A percentile compares a stretch with the other conserved stretches of the same genome.
Conservation (phyloP, 805 yeast genomes). For the Myxozyma vanderwaltii region DNA sequence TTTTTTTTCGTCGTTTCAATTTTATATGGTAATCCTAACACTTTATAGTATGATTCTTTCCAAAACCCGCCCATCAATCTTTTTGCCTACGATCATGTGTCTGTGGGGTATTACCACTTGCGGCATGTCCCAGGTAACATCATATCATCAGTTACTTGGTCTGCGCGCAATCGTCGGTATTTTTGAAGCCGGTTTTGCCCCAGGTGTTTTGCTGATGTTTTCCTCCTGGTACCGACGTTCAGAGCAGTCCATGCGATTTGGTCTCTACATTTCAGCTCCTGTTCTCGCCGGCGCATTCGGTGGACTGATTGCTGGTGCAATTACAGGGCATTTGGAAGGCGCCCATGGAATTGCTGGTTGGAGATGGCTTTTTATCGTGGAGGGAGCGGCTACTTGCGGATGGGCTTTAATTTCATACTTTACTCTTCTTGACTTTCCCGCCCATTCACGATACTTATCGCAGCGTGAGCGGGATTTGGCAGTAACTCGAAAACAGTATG, state of each 20-base stretch:
- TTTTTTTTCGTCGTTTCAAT: slow-evolving; percentile 41
- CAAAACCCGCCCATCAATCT: slow-evolving; percentile 35
- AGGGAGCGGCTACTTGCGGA: slow-evolving; percentile 20
- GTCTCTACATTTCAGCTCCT: slow-evolving; percentile 62
- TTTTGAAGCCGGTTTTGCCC: slow-evolving; percentile 53
- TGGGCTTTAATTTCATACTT: slow-evolving; percentile 11
- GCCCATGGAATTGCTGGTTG: slow-evolving; percentile 59
- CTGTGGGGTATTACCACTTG: slow-evolving; percentile 63
- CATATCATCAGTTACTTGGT: slow-evolving; percentile 40
- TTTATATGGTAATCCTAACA: slow-evolving; percentile 39
- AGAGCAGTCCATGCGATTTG: slow-evolving; percentile 62
- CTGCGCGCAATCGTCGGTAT: slow-evolving; percentile 47
- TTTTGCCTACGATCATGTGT: slow-evolving; percentile 42
- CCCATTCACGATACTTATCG: slow-evolving; percentile 6
- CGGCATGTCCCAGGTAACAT: slow-evolving; percentile 51
- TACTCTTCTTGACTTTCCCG: slow-evolving; percentile 24
- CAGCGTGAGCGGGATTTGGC: slow-evolving; percentile 16
- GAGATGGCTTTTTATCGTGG: slow-evolving; percentile 66
- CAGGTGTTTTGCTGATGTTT: slow-evolving; percentile 43
- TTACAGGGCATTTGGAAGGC: slow-evolving; percentile 52
- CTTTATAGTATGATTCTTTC: slow-evolving; percentile 17
- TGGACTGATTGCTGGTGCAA: slow-evolving; percentile 64
- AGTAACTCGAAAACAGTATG: slow-evolving; percentile 18
- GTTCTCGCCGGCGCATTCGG: slow-evolving; percentile 62
- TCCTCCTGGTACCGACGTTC: slow-evolving; percentile 54